Evolutionary conservation across 352 stramenopile genomes (phyloP).

Genomic region (Albugo laibachii): DNA sequence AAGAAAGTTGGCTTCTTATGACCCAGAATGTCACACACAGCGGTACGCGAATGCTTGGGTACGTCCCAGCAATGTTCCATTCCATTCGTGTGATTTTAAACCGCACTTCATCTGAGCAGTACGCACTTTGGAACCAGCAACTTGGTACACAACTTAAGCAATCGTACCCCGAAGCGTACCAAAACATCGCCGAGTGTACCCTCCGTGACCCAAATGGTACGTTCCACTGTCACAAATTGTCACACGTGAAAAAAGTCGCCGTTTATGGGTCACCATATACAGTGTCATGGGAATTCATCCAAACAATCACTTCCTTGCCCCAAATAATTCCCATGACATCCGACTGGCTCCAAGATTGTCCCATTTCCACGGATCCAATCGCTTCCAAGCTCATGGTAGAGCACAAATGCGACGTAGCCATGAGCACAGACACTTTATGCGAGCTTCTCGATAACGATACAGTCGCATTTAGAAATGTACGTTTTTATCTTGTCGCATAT

Average conservation of each 20-base stretch:
- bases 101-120: too few species aligned
- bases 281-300: neutral
- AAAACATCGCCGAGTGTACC: neutral
- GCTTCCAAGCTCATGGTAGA: constrained; percentile 39
- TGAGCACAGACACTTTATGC: constrained; percentile 44
- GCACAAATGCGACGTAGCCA: constrained; percentile 44
- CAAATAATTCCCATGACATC: constrained; percentile 1
- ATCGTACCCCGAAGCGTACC: neutral
- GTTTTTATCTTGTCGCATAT: constrained; percentile 1
- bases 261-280: constrained; percentile 3
- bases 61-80: too few species aligned
- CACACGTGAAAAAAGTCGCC: constrained; percentile 4
- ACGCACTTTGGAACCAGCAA: too few species aligned
- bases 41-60: too few species aligned
- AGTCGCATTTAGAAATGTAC: constrained; percentile 8
- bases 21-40: too few species aligned
- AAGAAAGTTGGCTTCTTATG: too few species aligned
- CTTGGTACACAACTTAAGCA: too few species aligned
- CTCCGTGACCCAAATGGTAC: neutral
- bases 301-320: neutral
- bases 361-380: constrained; percentile 34
- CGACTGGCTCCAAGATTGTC: neutral
- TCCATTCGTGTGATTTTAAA: too few species aligned
- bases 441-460: constrained; percentile 43
- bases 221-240: constrained; percentile 9